These are phyloP conservation scores for Zymoseptoria passerinii DNA, from an alignment of 2,329 filamentous ascomycete genomes.

Conservation along the genomic window DNA sequence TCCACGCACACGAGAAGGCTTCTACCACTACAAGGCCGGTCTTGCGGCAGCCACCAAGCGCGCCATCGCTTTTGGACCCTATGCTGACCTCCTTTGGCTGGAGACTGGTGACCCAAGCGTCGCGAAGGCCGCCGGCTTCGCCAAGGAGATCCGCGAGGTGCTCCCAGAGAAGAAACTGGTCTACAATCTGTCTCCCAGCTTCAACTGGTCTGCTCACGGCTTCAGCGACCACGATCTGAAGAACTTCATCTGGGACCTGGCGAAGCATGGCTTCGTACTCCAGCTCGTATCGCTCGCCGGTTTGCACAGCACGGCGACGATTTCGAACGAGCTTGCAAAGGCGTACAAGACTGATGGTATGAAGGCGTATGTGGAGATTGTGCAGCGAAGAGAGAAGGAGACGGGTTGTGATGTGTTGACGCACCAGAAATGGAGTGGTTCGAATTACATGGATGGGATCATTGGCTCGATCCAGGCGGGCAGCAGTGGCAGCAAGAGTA, in stretches of 20 bases:
- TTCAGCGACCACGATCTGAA: constrained; percentile 76
- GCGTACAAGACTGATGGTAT: constrained; percentile 87
- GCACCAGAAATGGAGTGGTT: constrained; percentile 81
- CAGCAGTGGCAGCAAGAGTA: constrained; percentile 79
- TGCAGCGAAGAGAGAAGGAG: constrained; percentile 86
- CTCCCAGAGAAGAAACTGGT: constrained; percentile 80
- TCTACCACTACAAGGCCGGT: constrained; percentile 81
- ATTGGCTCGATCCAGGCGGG: constrained; percentile 85
- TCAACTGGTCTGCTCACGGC: constrained; percentile 97
- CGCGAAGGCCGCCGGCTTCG: constrained; percentile 64
- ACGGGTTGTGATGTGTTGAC: constrained; percentile 85
- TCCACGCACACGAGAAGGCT: constrained; percentile 86
- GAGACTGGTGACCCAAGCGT: constrained; percentile 89
- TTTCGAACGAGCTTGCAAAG: constrained; percentile 65
- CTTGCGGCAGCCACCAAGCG: constrained; percentile 85
- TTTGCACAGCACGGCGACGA: constrained; percentile 55
- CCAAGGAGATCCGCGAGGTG: constrained; percentile 60
- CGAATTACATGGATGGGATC: constrained; percentile 76
- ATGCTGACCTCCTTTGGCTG: constrained; percentile 92
- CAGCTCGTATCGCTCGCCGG: constrained; percentile 58
- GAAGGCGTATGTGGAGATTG: constrained; percentile 91
- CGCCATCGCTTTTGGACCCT: constrained; percentile 82
- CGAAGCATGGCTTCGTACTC: constrained; percentile 67
- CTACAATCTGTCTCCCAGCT: constrained; percentile 92
- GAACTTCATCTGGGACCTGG: constrained; percentile 94